Percentiles rank a stretch among this genome's conserved stretches.
These are phyloP conservation scores for Rhytidiadelphus loreus DNA, from an alignment of 225 moss, liverwort and hornwort genomes.

Conservation along the genomic window DNA sequence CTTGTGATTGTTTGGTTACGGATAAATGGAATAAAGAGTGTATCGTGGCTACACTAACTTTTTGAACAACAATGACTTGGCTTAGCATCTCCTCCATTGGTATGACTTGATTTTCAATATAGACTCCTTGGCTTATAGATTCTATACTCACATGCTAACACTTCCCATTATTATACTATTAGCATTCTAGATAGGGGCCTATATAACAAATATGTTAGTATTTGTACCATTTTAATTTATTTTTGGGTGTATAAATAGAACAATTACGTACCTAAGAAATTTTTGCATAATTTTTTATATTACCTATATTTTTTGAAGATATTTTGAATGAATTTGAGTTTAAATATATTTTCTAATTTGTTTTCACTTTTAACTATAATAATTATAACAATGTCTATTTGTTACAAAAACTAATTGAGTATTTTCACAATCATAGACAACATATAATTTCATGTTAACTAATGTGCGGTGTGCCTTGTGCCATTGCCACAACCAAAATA, in stretches of 20 bases:
- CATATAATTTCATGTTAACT: background rate
- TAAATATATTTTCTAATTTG: background rate
- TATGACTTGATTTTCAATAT: background rate
- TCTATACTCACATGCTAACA: no score
- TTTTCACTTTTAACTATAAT: background rate
- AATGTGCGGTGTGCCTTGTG: no score
- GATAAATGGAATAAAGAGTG: background rate
- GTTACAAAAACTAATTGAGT: background rate
- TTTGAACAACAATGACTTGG: background rate
- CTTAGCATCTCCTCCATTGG: background rate
- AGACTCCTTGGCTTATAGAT: no score
- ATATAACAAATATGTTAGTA: background rate
- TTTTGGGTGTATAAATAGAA: background rate
- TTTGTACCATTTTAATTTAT: background rate
- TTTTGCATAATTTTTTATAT: fast-evolving
- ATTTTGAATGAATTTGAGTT: background rate
- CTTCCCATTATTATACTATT: background rate
- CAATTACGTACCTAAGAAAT: background rate
- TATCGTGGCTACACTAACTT: fast-evolving
- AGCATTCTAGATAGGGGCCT: fast-evolving
- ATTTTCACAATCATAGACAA: background rate
- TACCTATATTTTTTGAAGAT: background rate
- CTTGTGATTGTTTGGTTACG: fast-evolving
- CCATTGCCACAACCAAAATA: no score
- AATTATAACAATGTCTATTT: background rate